Evolutionary conservation across 2,329 filamentous ascomycete species (phyloP), one percentile per base, ranked within the genome.

Genomic region (Pyrenochaeta sp.): DNA sequence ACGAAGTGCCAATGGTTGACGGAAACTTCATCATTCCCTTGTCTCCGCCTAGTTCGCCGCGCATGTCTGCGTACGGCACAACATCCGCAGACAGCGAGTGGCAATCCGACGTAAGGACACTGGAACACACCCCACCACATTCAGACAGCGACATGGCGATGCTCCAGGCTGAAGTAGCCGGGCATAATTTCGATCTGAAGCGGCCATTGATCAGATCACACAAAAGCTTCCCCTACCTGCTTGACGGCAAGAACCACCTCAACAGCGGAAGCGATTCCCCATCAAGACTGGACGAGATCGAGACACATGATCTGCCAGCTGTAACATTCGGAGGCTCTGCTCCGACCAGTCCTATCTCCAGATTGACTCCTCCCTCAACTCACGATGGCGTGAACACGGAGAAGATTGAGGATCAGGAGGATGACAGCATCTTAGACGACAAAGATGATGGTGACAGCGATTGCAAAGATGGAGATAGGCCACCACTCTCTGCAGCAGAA

Each of bases 31-130:
- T 77, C 69, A 76, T 78, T 69, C 78, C 78, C 64, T 69, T 80
- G 64, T 82, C 79, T 71, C 79, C 79, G 63, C 79, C 79, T 55
- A 79, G 71, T 59, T 82, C 79, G 70, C 79, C 79, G 72, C 79
- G 76, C 69, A 80, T 81, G 79, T 80, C 78, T 77, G 78, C 74
- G 66, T 78, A 78, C 64, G 72, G 74, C 68, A 71, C 74, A 57
- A 77, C 76, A 61, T 66, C 72, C 58, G 67, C 69, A 71, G 75
- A 79, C 46, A 75, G 75, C 69, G 74, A 77, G 63, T 79, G 77
- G 78, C 78, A 78, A 66, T 59, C 74, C 50, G 73, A 75, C 54
- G 43, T 69, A 49, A 74, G 74, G 56, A 57, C 70, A 40, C 64
- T 72, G 62, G 75, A 75, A 41, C 60, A 67, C 30, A 68, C 64